A percentile compares a stretch with the other conserved stretches of the same genome.
Evolutionary conservation across 2,329 filamentous ascomycete species (phyloP).

Genomic region (Drechslerella stenobrocha): DNA sequence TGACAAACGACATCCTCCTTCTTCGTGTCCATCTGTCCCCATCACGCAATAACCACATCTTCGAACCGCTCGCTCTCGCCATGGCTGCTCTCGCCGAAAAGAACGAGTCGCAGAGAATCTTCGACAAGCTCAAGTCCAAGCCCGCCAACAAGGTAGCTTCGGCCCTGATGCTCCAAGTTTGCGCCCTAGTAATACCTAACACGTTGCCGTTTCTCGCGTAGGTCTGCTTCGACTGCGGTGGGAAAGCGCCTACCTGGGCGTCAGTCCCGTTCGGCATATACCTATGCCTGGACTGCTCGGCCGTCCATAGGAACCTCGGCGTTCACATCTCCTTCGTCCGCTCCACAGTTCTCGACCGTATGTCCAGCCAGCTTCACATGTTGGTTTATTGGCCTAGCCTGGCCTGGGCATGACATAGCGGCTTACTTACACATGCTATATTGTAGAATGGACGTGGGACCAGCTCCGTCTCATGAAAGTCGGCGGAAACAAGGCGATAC

Average conservation of each 20-base stretch:
- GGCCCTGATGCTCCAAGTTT: slow-evolving; percentile 49
- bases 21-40: slow-evolving; percentile 7
- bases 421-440: slow-evolving; percentile 16
- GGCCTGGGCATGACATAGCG: neutral
- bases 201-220: slow-evolving; percentile 55
- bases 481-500: slow-evolving; percentile 95
- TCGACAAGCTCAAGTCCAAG: slow-evolving; percentile 95
- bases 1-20: slow-evolving; percentile 60
- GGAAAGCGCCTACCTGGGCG: slow-evolving; percentile 98
- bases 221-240: slow-evolving; percentile 98
- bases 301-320: slow-evolving; percentile 94
- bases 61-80: slow-evolving; percentile 54
- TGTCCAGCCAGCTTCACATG: slow-evolving; percentile 56
- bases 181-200: slow-evolving; percentile 32
- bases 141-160: slow-evolving; percentile 82
- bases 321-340: slow-evolving; percentile 99
- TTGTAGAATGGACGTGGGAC: slow-evolving; percentile 93
- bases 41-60: slow-evolving; percentile 1
- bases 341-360: slow-evolving; percentile 97
- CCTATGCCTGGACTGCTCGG: slow-evolving; percentile 94
- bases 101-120: slow-evolving; percentile 93
- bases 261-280: slow-evolving; percentile 97
- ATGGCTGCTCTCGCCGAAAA: slow-evolving; percentile 72
- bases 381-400: slow-evolving; percentile 16
- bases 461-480: slow-evolving; percentile 97